Percentiles rank a stretch among this genome's conserved stretches.
Conservation (phyloP, 441 rosid species). For the Adansonia grandidieri region DNA sequence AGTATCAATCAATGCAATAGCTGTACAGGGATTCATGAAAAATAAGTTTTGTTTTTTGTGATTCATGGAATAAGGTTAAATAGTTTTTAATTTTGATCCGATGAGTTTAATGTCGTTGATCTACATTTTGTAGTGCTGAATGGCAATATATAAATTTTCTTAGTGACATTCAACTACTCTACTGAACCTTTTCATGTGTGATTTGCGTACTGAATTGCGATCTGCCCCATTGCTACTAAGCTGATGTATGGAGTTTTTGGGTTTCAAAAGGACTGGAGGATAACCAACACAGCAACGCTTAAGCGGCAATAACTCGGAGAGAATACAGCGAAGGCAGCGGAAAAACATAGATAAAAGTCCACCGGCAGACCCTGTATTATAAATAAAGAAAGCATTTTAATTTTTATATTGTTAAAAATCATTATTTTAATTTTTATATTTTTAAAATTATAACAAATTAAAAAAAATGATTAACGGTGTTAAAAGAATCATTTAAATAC, state of each 20-base stretch:
- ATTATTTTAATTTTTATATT: too few species aligned
- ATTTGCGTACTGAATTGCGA: not conserved
- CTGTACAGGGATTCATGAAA: slow-evolving; percentile 25
- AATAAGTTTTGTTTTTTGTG: not conserved
- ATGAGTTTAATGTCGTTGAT: not conserved
- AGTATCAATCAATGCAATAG: slow-evolving; percentile 11
- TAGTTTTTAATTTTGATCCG: slow-evolving; percentile 3
- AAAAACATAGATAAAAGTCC: too few species aligned
- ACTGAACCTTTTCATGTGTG: slow-evolving; percentile 1
- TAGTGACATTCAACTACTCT: not conserved
- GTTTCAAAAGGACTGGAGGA: not conserved
- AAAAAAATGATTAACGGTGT: too few species aligned
- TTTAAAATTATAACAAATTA: too few species aligned
- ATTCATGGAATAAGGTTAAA: slow-evolving; percentile 19
- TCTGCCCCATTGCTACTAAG: not conserved
- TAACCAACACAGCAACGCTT: not conserved
- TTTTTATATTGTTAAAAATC: too few species aligned
- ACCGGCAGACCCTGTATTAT: too few species aligned
- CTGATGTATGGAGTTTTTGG: not conserved
- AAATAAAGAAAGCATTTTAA: too few species aligned
- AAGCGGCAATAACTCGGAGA: too few species aligned
- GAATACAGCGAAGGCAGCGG: too few species aligned
- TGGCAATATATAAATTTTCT: not conserved
- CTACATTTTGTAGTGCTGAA: slow-evolving; percentile 11
- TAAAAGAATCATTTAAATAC: too few species aligned